Evolutionary conservation across 148 eudicot species (phyloP), one percentile per base, ranked within the genome.

Genomic region (Cornus controversa): DNA sequence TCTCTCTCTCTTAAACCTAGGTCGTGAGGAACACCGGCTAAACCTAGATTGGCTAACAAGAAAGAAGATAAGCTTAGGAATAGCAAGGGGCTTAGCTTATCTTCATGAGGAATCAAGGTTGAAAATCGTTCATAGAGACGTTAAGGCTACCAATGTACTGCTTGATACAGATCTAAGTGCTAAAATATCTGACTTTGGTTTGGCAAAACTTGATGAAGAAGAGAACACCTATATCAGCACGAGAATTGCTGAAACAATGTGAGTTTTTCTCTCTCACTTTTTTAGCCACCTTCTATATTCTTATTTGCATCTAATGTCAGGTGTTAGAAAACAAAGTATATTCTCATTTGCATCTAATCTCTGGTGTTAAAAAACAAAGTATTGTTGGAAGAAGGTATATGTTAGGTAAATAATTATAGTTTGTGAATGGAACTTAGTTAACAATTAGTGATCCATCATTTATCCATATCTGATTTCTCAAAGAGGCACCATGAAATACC

Each of bases 121-220:
- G 50, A 90, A 90, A 82, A 90, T 85, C 68, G 89, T 88, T 63
- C 96, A 93, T 57, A 88, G 98, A 79, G 96, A 93, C 81, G 91
- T 93, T 68, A 93, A 93, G 77, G 94, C 96, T 40, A 86, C 92
- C 31, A 93, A 93, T 84, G 95, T 93, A 73, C 88, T 93, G 53
- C 92, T 93, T 40, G 98, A 91, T 74, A 93, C 85, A 88, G 94
- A 90, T 80, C 84, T 93, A 37, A 90, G 82, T 69, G 92, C 96
- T 37, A 93, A 91, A 80, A 91, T 93, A 78, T 90, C 94, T 1
- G 98, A 93, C 47, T 93, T 93, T 75, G 98, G 98, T 74, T 86
- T 93, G 80, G 98, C 98, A 24, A 93, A 89, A 86, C 94, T 93
- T 50, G 90, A 89, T 82, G 96, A 90, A 79, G 98, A 87, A 27